phyloP scores from a whole-genome alignment of 2,329 filamentous ascomycete genomes.

The Pseudogymnoascus sp. region DNA sequence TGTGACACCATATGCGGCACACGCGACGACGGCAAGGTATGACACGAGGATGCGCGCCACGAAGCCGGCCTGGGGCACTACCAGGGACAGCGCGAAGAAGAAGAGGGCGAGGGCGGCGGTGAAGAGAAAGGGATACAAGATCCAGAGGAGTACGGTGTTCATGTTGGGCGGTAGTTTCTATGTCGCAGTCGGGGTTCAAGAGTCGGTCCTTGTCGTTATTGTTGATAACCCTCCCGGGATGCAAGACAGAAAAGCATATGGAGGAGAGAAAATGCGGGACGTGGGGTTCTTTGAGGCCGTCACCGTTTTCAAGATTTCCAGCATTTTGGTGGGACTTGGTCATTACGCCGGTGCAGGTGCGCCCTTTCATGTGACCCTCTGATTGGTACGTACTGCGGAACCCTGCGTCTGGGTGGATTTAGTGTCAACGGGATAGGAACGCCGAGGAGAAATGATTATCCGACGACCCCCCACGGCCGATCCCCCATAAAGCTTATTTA shows the following conservation, averaged over 20 bases:
- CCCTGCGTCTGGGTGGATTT: neutral
- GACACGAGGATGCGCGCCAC: constrained; percentile 58
- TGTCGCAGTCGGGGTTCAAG: neutral
- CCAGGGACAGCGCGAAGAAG: constrained; percentile 55
- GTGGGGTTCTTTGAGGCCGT: neutral
- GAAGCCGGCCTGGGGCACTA: constrained; percentile 54
- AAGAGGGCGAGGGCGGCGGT: constrained; percentile 43
- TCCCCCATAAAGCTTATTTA: constrained; percentile 7
- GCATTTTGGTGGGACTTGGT: constrained; percentile 6
- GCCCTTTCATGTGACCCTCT: neutral
- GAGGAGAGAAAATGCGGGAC: neutral
- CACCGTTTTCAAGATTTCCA: constrained; percentile 7
- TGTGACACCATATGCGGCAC: constrained; percentile 65
- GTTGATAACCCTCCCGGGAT: constrained; percentile 5
- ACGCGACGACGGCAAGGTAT: constrained; percentile 52
- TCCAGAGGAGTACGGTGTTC: constrained; percentile 21
- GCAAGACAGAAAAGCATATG: constrained; percentile 3
- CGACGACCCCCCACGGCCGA: neutral
- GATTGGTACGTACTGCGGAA: constrained; percentile 7
- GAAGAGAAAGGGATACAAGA: constrained; percentile 39
- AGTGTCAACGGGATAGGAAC: constrained; percentile 2
- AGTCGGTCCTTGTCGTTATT: neutral
- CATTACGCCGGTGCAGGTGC: constrained; percentile 1
- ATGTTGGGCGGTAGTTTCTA: neutral
- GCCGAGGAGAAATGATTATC: constrained; percentile 3